Evolutionary conservation across 257 asterid species (phyloP).

Genomic region (Primulina tabacum): DNA sequence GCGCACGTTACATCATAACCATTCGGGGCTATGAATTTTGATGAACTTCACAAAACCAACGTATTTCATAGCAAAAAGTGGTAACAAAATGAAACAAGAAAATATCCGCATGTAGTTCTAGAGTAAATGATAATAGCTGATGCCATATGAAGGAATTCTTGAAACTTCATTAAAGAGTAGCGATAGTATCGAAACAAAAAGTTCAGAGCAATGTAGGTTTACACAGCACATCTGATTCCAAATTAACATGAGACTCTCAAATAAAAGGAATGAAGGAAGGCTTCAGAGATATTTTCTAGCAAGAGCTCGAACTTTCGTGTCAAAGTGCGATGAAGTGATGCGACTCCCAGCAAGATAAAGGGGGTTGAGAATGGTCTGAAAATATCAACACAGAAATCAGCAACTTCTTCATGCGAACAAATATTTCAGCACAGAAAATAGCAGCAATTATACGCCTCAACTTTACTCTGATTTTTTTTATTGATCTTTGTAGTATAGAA

Average conservation of each 20-base stretch:
- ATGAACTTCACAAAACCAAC: neutral
- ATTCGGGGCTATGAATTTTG: neutral
- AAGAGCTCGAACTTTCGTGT: conserved; percentile 92
- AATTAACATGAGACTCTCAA: conserved; percentile 23
- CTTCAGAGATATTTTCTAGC: conserved; percentile 83
- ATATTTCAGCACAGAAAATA: conserved; percentile 12
- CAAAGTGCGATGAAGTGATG: conserved; percentile 88
- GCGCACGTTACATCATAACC: no score
- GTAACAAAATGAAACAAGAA: conserved; percentile 13
- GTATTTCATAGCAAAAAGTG: neutral
- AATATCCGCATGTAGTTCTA: conserved; percentile 8
- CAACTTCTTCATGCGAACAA: conserved; percentile 9
- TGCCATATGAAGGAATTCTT: conserved; percentile 7
- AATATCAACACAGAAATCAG: conserved; percentile 18
- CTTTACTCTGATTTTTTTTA: neutral
- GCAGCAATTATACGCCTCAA: conserved; percentile 1
- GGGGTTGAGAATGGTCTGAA: conserved; percentile 94
- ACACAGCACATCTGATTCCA: conserved; percentile 29
- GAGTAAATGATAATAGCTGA: conserved; percentile 19
- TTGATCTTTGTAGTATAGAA: neutral
- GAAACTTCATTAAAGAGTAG: conserved; percentile 1
- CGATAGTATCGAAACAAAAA: conserved; percentile 15
- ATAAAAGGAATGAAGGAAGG: neutral
- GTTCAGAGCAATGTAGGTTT: conserved; percentile 15
- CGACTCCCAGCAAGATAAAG: conserved; percentile 97